Percentiles rank a stretch among this genome's conserved stretches.
These are phyloP conservation scores for Paramecium biaurelia DNA, from an alignment of 73 alveolate species.

Conservation along the genomic window DNA sequence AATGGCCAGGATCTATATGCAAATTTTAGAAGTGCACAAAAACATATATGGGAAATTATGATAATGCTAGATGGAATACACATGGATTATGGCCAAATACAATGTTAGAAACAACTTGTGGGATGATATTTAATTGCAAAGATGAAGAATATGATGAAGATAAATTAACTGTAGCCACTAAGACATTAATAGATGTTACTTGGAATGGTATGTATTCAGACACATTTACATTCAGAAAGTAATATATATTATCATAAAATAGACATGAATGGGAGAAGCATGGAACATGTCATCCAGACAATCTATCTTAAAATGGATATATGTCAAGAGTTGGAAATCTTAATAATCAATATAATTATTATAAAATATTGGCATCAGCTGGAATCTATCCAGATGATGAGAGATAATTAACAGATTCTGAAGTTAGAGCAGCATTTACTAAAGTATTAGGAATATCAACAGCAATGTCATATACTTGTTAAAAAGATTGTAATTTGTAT, in stretches of 20 bases:
- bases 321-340: constrained; percentile 35
- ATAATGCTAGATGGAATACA: constrained; percentile 50
- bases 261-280: constrained; percentile 66
- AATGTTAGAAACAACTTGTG: constrained; percentile 38
- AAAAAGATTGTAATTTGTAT: not conserved
- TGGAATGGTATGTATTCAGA: constrained; percentile 61
- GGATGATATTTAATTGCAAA: constrained; percentile 26
- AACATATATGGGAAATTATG: constrained; percentile 52
- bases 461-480: not conserved
- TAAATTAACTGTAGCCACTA: constrained; percentile 17
- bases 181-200: not conserved
- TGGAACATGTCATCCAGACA: constrained; percentile 61
- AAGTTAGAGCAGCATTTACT: constrained; percentile 16
- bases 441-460: not conserved
- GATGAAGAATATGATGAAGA: constrained; percentile 24
- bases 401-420: not conserved
- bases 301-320: constrained; percentile 14
- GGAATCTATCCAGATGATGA: constrained; percentile 43
- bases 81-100: constrained; percentile 66
- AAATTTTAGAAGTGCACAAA: constrained; percentile 38
- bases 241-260: not conserved
- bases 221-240: constrained; percentile 47
- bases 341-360: constrained; percentile 29
- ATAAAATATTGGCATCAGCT: constrained; percentile 36
- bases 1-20: constrained; percentile 68